A percentile compares a stretch with the other conserved stretches of the same genome.
Conservation (phyloP, 306 rosid species). For the Cajanus cajan region DNA sequence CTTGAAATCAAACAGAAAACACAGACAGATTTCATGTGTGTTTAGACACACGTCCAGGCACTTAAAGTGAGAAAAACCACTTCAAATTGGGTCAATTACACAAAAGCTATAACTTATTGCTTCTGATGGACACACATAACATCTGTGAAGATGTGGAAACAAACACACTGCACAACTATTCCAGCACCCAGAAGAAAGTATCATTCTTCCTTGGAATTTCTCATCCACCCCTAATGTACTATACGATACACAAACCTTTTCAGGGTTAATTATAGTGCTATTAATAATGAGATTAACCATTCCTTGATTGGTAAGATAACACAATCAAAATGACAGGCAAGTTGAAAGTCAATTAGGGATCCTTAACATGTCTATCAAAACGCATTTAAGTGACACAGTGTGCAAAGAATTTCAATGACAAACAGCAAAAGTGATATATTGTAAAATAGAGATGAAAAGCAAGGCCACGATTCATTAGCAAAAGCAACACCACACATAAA, state of each 20-base stretch:
- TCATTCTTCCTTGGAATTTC: constrained; percentile 12
- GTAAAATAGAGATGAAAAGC: constrained; percentile 25
- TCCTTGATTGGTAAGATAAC: constrained; percentile 26
- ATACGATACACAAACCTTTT: neutral
- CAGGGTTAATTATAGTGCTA: constrained; percentile 25
- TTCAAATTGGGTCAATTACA: neutral
- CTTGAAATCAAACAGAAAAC: neutral
- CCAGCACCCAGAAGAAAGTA: constrained; percentile 15
- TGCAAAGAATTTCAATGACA: constrained; percentile 34
- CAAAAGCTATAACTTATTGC: neutral
- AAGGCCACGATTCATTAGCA: neutral
- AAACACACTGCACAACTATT: constrained; percentile 1
- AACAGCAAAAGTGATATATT: constrained; percentile 21
- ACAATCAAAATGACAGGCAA: constrained; percentile 22
- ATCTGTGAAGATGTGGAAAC: neutral
- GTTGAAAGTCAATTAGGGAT: constrained; percentile 53
- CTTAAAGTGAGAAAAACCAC: neutral
- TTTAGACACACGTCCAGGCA: neutral
- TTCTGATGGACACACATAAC: neutral
- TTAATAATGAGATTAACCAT: constrained; percentile 29
- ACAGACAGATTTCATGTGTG: neutral
- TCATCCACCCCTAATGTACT: constrained; percentile 18
- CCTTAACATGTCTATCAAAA: constrained; percentile 28
- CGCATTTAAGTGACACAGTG: constrained; percentile 25
- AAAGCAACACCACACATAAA: neutral